Evolutionary conservation across 352 stramenopile genomes (phyloP).

Genomic region (Pythium brachiatum): DNA sequence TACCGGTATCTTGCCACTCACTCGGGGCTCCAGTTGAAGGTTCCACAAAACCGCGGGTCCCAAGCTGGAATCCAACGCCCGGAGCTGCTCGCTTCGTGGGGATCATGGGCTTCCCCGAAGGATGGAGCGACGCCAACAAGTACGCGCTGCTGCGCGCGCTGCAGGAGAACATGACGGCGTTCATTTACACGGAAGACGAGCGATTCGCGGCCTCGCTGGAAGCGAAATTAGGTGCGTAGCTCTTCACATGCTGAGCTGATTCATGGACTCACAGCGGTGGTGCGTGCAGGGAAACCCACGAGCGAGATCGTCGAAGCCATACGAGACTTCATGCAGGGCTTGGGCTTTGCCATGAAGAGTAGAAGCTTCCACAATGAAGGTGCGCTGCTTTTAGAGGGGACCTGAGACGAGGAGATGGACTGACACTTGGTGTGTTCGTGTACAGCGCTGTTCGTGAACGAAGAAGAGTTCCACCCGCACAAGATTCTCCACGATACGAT

Average conservation of each 20-base stretch:
- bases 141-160: constrained; percentile 49
- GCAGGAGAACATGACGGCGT: constrained; percentile 48
- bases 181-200: constrained; percentile 54
- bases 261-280: constrained; percentile 1
- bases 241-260: background rate
- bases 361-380: constrained; percentile 68
- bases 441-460: constrained; percentile 33
- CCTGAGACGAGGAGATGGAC: background rate
- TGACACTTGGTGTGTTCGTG: background rate
- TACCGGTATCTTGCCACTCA: constrained; percentile 25
- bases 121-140: constrained; percentile 57
- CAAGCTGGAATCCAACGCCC: background rate
- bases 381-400: constrained; percentile 8
- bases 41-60: constrained; percentile 2
- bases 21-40: constrained; percentile 24
- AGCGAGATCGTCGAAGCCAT: constrained; percentile 45
- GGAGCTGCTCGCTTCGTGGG: background rate
- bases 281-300: constrained; percentile 20
- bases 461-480: constrained; percentile 41
- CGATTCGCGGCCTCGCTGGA: constrained; percentile 43
- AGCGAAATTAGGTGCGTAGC: constrained; percentile 14
- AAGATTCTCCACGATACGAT: constrained; percentile 77
- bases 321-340: constrained; percentile 53
- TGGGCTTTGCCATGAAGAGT: constrained; percentile 57
- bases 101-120: constrained; percentile 19